A percentile compares a stretch with the other conserved stretches of the same genome.
These are phyloP conservation scores for Penicillium cinerascens DNA, from an alignment of 495 filamentous ascomycete genomes.

Conservation along the genomic window DNA sequence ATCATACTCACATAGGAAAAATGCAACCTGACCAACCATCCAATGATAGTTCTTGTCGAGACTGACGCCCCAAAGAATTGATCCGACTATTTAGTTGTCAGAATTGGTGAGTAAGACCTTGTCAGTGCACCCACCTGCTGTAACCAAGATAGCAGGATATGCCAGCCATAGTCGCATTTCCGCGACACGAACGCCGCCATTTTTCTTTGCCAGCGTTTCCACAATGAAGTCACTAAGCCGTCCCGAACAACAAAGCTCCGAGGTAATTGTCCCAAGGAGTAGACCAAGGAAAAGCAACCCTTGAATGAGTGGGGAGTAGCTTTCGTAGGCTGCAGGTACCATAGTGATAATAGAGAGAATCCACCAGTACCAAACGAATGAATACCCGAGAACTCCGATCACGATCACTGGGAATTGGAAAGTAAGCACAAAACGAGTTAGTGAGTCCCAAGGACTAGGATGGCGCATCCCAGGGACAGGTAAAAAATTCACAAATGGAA, in stretches of 20 bases:
- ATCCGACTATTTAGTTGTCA: slow-evolving; percentile 23
- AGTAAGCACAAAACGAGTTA: slow-evolving; percentile 45
- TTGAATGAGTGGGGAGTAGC: slow-evolving; percentile 51
- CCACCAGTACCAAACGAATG: slow-evolving; percentile 64
- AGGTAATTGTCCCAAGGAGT: slow-evolving; percentile 53
- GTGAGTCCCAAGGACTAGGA: slow-evolving; percentile 49
- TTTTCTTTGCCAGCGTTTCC: slow-evolving; percentile 41
- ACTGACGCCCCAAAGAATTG: slow-evolving; percentile 55
- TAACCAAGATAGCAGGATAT: slow-evolving; percentile 53
- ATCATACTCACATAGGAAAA: slow-evolving; percentile 44
- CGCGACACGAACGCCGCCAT: slow-evolving; percentile 43
- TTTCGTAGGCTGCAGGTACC: slow-evolving; percentile 55
- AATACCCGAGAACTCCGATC: slow-evolving; percentile 49
- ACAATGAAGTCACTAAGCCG: slow-evolving; percentile 52
- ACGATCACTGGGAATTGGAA: slow-evolving; percentile 47
- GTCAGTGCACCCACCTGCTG: slow-evolving; percentile 34
- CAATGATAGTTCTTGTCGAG: slow-evolving; percentile 56
- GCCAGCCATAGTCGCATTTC: slow-evolving; percentile 61
- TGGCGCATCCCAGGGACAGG: slow-evolving; percentile 53
- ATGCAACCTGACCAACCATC: slow-evolving; percentile 58
- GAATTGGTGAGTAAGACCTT: background rate
- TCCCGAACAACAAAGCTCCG: slow-evolving; percentile 55
- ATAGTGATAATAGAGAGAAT: slow-evolving; percentile 58
- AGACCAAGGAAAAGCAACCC: slow-evolving; percentile 57
- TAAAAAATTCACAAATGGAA: slow-evolving; percentile 48